Conservation (phyloP, 2,329 filamentous ascomycete species). For the Colletotrichum phormii region DNA sequence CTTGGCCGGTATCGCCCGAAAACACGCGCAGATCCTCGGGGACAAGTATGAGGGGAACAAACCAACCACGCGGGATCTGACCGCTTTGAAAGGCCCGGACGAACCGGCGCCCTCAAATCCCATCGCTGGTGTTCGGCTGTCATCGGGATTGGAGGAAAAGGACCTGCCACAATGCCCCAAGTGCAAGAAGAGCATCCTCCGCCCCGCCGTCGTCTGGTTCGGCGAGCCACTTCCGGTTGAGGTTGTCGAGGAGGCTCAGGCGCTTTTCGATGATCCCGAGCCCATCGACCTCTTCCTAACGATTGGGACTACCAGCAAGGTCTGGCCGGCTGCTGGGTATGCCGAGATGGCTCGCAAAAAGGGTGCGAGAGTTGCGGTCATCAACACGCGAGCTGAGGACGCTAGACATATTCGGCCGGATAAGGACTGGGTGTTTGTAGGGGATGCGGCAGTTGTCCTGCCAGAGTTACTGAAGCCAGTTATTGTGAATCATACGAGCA, state of each 20-base stretch:
- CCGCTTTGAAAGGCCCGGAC: slow-evolving; percentile 24
- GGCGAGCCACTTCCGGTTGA: slow-evolving; percentile 66
- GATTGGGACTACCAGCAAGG: slow-evolving; percentile 72
- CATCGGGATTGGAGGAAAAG: slow-evolving; percentile 57
- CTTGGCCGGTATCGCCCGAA: slow-evolving; percentile 40
- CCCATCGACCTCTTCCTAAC: slow-evolving; percentile 73
- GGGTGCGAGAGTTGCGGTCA: slow-evolving; percentile 70
- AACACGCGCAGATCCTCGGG: slow-evolving; percentile 69
- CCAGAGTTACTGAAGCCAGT: slow-evolving; percentile 35
- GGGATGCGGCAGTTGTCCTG: slow-evolving; percentile 31
- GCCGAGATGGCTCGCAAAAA: slow-evolving; percentile 63
- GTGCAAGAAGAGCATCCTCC: slow-evolving; percentile 65
- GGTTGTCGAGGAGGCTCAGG: slow-evolving; percentile 62
- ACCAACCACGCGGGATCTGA: slow-evolving; percentile 25
- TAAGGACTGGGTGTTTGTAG: slow-evolving; percentile 37
- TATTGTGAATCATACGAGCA: slow-evolving; percentile 2
- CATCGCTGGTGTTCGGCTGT: background rate
- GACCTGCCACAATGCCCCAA: slow-evolving; percentile 71
- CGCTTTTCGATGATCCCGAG: slow-evolving; percentile 58
- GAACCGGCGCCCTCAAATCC: background rate
- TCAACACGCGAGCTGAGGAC: slow-evolving; percentile 67
- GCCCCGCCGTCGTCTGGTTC: slow-evolving; percentile 78
- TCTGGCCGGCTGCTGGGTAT: slow-evolving; percentile 74
- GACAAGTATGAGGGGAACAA: slow-evolving; percentile 50
- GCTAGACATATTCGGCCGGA: slow-evolving; percentile 21